A percentile compares a stretch with the other conserved stretches of the same genome.
phyloP scores from a whole-genome alignment of 2,329 filamentous ascomycete genomes.

The Botrytis aclada region DNA sequence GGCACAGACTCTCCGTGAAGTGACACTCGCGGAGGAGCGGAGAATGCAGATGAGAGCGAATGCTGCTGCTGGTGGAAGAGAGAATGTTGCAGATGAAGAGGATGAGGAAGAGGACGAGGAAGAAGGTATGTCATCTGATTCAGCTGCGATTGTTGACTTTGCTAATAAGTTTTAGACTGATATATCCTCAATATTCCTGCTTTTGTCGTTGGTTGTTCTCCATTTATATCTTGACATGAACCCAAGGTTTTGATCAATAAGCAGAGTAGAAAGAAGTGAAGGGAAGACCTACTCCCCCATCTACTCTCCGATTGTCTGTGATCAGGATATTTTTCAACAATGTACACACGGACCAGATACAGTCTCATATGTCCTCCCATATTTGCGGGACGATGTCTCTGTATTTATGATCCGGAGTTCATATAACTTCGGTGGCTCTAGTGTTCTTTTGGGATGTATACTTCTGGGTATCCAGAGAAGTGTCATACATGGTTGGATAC shows the following conservation, averaged over 20 bases:
- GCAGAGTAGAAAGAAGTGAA: no score
- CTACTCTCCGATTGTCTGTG: no score
- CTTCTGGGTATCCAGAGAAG: background rate
- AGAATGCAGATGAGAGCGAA: background rate
- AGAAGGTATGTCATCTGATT: background rate
- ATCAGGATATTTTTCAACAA: background rate
- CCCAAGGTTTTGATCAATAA: background rate
- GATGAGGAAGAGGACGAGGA: background rate
- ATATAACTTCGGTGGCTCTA: background rate
- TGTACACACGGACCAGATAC: no score
- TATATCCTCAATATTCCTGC: no score
- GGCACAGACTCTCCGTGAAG: background rate
- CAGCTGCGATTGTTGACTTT: background rate
- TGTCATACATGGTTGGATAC: background rate
- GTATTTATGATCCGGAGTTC: background rate
- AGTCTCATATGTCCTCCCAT: background rate
- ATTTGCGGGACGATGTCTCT: no score
- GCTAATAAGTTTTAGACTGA: background rate
- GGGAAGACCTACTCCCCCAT: no score
- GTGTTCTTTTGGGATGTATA: background rate
- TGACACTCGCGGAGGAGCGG: background rate
- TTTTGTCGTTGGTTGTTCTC: background rate
- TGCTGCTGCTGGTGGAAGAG: background rate
- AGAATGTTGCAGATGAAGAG: background rate
- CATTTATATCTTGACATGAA: fast-evolving